A percentile compares a stretch with the other conserved stretches of the same genome.
Evolutionary conservation across 2,329 filamentous ascomycete species (phyloP).

Genomic region (Cryphonectria parasitica): DNA sequence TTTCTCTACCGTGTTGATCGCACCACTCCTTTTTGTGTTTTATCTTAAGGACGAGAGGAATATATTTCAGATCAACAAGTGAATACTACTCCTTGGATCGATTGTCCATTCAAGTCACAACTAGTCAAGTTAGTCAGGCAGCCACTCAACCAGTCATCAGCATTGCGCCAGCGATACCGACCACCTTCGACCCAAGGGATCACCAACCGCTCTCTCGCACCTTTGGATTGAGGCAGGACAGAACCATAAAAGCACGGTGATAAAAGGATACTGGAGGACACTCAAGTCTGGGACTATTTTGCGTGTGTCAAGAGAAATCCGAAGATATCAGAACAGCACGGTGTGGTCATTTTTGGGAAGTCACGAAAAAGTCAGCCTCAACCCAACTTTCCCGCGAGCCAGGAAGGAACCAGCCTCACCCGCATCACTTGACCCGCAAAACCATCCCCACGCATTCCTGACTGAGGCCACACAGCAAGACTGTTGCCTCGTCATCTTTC

Average conservation of each 20-base stretch:
- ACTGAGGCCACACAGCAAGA: conserved; percentile 9
- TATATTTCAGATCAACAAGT: not conserved
- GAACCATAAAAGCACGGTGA: not conserved
- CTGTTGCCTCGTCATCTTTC: conserved; percentile 4
- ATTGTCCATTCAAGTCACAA: not conserved
- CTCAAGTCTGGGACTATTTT: not conserved
- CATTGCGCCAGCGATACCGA: not conserved
- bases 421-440: conserved; percentile 6
- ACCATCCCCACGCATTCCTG: conserved; percentile 16
- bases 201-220: not conserved
- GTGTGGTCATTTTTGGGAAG: conserved; percentile 20
- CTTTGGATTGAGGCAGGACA: not conserved
- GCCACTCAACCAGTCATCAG: not conserved
- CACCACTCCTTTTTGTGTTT: conserved; percentile 26
- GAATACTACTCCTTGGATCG: not conserved
- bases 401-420: conserved; percentile 23
- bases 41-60: not conserved
- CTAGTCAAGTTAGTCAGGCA: not conserved
- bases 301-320: not conserved
- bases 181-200: not conserved
- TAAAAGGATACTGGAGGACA: not conserved
- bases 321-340: not conserved
- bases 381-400: conserved; percentile 3
- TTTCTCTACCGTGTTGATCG: conserved; percentile 29
- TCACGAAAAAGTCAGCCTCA: conserved; percentile 16